Evolutionary conservation across 2,329 filamentous ascomycete species (phyloP).

Genomic region (Ophiostoma perfectum): DNA sequence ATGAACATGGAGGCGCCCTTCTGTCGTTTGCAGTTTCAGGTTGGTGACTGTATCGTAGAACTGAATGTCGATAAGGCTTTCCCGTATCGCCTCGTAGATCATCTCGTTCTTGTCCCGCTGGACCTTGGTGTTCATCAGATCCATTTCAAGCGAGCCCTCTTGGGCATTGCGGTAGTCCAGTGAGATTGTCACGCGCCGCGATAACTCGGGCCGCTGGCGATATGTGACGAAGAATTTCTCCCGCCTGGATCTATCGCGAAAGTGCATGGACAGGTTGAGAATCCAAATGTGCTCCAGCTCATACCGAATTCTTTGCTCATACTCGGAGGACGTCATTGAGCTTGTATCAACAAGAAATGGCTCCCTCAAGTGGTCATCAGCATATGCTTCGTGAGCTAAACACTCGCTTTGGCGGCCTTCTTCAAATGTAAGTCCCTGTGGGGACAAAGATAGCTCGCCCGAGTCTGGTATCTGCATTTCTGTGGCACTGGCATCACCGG

Average conservation of each 20-base stretch:
- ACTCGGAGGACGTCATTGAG: conserved; percentile 48
- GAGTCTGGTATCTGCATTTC: neutral
- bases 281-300: conserved; percentile 91
- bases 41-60: conserved; percentile 97
- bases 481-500: neutral
- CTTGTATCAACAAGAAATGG: conserved; percentile 37
- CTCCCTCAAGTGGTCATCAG: conserved; percentile 20
- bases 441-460: neutral
- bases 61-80: conserved; percentile 86
- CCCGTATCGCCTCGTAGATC: conserved; percentile 91
- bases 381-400: neutral
- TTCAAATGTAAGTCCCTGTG: neutral
- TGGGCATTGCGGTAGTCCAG: conserved; percentile 83
- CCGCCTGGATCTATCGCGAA: conserved; percentile 81
- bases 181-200: conserved; percentile 87
- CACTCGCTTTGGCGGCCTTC: neutral
- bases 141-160: conserved; percentile 75
- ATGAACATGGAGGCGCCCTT: conserved; percentile 86
- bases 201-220: conserved; percentile 69
- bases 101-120: conserved; percentile 89
- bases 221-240: conserved; percentile 99
- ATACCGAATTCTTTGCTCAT: conserved; percentile 63
- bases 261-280: conserved; percentile 96
- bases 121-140: conserved; percentile 69
- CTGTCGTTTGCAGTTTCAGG: conserved; percentile 82